Conservation (phyloP, 805 yeast species). For the Yarrowia sp. region DNA sequence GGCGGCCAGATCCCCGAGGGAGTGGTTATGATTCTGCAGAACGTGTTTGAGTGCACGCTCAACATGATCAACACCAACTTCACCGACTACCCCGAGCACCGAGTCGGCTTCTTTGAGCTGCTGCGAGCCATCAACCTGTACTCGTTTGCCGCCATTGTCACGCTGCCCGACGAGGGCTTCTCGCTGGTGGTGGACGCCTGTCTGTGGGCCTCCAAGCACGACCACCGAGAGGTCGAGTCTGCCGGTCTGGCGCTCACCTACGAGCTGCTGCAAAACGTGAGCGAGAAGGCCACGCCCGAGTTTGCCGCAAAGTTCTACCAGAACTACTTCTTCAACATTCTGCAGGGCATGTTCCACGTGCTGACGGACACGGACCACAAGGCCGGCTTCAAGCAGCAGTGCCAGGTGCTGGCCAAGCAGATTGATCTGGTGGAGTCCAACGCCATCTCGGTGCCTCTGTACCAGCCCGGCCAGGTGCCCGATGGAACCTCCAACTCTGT, state of each 20-base stretch:
- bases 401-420: conserved; percentile 81
- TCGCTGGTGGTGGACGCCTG: conserved; percentile 91
- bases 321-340: conserved; percentile 84
- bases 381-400: conserved; percentile 90
- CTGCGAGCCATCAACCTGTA: conserved; percentile 85
- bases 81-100: conserved; percentile 96
- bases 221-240: conserved; percentile 94
- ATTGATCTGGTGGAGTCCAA: conserved; percentile 81
- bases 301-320: conserved; percentile 87
- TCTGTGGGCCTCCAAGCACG: conserved; percentile 97
- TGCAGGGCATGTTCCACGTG: conserved; percentile 91
- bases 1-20: conserved; percentile 90
- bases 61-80: conserved; percentile 95
- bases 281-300: conserved; percentile 69
- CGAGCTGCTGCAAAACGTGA: conserved; percentile 85
- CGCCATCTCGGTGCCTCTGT: conserved; percentile 78
- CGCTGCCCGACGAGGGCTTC: conserved; percentile 91
- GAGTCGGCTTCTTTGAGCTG: conserved; percentile 93
- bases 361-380: conserved; percentile 97
- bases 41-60: conserved; percentile 92
- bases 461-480: conserved; percentile 74
- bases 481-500: conserved; percentile 82
- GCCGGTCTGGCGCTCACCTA: conserved; percentile 84
- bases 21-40: conserved; percentile 83
- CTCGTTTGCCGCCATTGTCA: conserved; percentile 83